These are phyloP conservation scores for Cetraspora pellucida DNA, from an alignment of 192 early-diverging fungal genomes.

Conservation along the genomic window DNA sequence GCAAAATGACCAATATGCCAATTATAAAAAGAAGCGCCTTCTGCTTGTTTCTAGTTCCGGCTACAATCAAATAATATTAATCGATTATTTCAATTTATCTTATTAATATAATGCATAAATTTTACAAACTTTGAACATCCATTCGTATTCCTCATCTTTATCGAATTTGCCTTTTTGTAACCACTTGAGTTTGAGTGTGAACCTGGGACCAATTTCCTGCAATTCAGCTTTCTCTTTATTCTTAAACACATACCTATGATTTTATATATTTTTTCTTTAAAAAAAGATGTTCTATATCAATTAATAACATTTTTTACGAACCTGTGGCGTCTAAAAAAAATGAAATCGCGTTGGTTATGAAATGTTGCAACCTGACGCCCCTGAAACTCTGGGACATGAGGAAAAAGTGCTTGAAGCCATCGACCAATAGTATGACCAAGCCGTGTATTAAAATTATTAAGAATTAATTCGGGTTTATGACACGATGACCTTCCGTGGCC, in stretches of 20 bases:
- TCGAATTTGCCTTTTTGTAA: conserved; percentile 97
- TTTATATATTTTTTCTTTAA: neutral
- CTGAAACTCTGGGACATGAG: conserved; percentile 96
- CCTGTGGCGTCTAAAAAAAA: conserved; percentile 96
- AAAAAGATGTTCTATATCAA: conserved; percentile 1
- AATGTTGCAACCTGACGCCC: conserved; percentile 94
- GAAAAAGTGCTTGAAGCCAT: conserved; percentile 94
- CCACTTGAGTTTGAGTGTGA: conserved; percentile 92
- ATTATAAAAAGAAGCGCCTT: conserved; percentile 79
- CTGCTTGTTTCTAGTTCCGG: conserved; percentile 90
- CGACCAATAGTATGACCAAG: conserved; percentile 96
- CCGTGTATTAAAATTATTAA: conserved; percentile 97
- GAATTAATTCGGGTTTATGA: conserved; percentile 93
- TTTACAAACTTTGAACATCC: conserved; percentile 79
- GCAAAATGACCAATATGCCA: no score
- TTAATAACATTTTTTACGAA: conserved; percentile 30
- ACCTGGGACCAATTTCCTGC: conserved; percentile 95
- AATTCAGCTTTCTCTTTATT: conserved; percentile 79
- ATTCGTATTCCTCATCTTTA: conserved; percentile 94
- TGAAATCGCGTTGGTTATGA: conserved; percentile 99
- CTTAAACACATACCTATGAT: conserved; percentile 79
- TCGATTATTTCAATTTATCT: neutral
- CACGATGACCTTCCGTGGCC: conserved; percentile 77
- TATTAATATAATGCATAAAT: conserved; percentile 29
- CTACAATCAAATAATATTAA: conserved; percentile 36